Percentiles rank a stretch among this genome's conserved stretches.
These are phyloP conservation scores for Wilcoxina mikolae DNA, from an alignment of 495 filamentous ascomycete genomes.

Conservation along the genomic window DNA sequence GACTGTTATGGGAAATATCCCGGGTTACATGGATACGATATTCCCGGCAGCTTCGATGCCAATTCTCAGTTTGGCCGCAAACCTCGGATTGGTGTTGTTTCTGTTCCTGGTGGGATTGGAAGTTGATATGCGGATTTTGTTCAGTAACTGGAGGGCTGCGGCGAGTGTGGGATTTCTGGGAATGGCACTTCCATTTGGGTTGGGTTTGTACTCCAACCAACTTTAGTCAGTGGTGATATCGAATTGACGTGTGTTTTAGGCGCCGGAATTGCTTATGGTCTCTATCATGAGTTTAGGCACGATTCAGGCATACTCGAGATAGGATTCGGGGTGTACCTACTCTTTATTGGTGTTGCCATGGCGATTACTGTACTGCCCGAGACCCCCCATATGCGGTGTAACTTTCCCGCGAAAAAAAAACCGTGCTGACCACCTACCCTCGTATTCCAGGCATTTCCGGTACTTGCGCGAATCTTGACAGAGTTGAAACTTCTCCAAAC, in stretches of 20 bases:
- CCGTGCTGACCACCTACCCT: neutral
- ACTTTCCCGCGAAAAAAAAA: too few species aligned
- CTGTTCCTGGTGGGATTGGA: conserved; percentile 87
- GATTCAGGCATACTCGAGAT: conserved; percentile 48
- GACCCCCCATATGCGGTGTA: too few species aligned
- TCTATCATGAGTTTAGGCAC: conserved; percentile 63
- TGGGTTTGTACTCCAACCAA: conserved; percentile 33
- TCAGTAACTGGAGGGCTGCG: conserved; percentile 76
- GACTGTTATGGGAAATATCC: conserved; percentile 54
- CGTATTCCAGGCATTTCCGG: conserved; percentile 59
- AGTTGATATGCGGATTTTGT: conserved; percentile 73
- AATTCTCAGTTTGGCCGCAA: conserved; percentile 66
- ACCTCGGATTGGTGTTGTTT: conserved; percentile 79
- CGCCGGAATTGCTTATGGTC: conserved; percentile 66
- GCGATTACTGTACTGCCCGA: conserved; percentile 45
- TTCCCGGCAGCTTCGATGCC: conserved; percentile 53
- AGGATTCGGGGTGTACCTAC: conserved; percentile 64
- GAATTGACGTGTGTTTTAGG: conserved; percentile 39
- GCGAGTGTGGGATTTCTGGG: conserved; percentile 67
- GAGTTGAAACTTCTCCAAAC: conserved; percentile 80
- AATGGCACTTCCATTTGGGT: conserved; percentile 65
- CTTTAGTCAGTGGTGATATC: neutral
- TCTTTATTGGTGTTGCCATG: conserved; percentile 91
- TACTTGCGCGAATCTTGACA: conserved; percentile 84
- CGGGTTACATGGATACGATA: conserved; percentile 61